These are phyloP conservation scores for Claviceps humidiphila DNA, from an alignment of 2,329 filamentous ascomycete species.

Conservation along the genomic window DNA sequence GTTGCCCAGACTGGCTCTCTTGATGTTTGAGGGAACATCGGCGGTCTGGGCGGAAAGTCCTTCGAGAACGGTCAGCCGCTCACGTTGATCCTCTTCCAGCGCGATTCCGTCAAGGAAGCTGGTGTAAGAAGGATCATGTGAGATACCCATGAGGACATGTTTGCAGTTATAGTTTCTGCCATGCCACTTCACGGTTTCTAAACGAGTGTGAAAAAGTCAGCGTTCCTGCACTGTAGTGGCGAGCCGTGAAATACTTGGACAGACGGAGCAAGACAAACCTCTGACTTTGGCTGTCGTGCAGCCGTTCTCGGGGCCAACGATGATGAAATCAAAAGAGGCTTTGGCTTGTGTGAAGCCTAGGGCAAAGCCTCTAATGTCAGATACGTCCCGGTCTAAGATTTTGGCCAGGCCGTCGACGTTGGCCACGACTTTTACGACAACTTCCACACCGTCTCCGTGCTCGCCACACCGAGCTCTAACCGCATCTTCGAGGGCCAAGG, in stretches of 20 bases:
- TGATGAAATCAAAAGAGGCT: constrained; percentile 49
- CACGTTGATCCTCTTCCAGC: constrained; percentile 26
- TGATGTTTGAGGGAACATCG: constrained; percentile 32
- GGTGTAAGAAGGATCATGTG: constrained; percentile 47
- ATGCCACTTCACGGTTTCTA: constrained; percentile 42
- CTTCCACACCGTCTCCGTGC: constrained; percentile 32
- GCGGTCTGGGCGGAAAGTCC: constrained; percentile 33
- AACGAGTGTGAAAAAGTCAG: not conserved
- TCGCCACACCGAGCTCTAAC: constrained; percentile 33
- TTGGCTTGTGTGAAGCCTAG: constrained; percentile 46
- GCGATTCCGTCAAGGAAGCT: constrained; percentile 44
- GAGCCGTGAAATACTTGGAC: not conserved
- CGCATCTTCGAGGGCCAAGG: constrained; percentile 33
- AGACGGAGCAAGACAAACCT: constrained; percentile 23
- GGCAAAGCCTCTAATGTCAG: constrained; percentile 42
- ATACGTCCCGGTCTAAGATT: constrained; percentile 34
- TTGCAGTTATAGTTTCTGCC: constrained; percentile 48
- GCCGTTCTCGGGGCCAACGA: constrained; percentile 47
- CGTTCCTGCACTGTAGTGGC: too few species aligned
- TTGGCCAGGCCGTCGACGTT: constrained; percentile 38
- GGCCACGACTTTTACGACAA: constrained; percentile 43
- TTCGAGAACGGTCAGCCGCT: constrained; percentile 40
- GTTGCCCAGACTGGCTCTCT: constrained; percentile 31
- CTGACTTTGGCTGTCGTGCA: constrained; percentile 46
- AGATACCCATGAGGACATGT: constrained; percentile 47